A percentile compares a stretch with the other conserved stretches of the same genome.
Conservation (phyloP, 176 grass and related monocot genomes). For the Rhipidocladum racemiflorum region DNA sequence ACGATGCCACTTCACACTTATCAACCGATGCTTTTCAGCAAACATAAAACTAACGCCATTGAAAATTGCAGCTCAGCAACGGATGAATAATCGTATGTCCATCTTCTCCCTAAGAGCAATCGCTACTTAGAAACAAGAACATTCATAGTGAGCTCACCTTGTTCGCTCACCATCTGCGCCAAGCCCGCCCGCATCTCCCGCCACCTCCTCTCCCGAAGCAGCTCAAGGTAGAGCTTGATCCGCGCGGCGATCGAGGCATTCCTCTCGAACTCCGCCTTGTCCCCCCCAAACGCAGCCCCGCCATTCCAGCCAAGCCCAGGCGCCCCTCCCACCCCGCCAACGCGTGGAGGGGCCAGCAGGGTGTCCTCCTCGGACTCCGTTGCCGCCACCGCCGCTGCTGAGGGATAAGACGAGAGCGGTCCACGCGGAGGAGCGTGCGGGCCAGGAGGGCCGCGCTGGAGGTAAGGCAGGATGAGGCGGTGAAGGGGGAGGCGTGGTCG, state of each 20-base stretch:
- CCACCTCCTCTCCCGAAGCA: slow-evolving; percentile 58
- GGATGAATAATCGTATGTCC: not conserved
- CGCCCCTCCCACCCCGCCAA: not conserved
- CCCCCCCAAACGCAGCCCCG: not conserved
- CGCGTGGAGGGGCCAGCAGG: not conserved
- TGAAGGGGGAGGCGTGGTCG: slow-evolving; percentile 25
- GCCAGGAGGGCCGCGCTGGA: not conserved
- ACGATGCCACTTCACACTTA: not conserved
- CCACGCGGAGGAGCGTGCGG: not conserved
- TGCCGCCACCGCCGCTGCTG: not conserved
- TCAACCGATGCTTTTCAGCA: not conserved
- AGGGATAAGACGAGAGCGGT: not conserved
- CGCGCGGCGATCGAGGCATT: slow-evolving; percentile 18
- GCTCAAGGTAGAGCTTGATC: slow-evolving; percentile 43
- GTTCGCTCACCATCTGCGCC: slow-evolving; percentile 45
- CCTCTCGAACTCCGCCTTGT: not conserved
- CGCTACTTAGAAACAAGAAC: not conserved
- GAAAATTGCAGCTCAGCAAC: not conserved
- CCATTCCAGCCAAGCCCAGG: not conserved
- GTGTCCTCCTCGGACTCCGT: slow-evolving; percentile 39
- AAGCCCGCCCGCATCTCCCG: slow-evolving; percentile 48
- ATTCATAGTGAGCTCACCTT: slow-evolving; percentile 41
- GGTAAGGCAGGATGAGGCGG: slow-evolving; percentile 20
- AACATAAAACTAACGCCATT: not conserved
- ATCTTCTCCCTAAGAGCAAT: not conserved